Evolutionary conservation across 2,329 filamentous ascomycete genomes (phyloP), one percentile per base, ranked within the genome.

Genomic region (Sporothrix pallida): DNA sequence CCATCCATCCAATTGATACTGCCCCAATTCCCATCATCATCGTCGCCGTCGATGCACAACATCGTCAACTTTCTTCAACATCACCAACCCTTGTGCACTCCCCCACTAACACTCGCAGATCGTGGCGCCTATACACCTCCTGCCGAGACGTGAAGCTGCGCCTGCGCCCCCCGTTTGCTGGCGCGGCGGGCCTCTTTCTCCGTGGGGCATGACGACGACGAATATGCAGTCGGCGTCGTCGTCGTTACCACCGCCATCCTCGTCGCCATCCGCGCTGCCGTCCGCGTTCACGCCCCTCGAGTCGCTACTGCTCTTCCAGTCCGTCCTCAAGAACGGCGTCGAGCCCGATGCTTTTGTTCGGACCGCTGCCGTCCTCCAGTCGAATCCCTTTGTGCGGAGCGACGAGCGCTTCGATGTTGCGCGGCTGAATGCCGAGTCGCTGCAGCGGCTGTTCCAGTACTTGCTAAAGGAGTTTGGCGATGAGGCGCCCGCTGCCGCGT

Each of bases 401-500:
- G 90, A 91, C 82, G 86, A 86, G 62, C 87, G 87, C 48, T 97
- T 92, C 83, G 92, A 97, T 85, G 86, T 88, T 77, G 84, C 86
- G 78, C 90, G 95, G 75, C 84, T 98, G 80, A 92, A 86, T 67
- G 90, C 94, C 8, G 92, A 95, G 81, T 89, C 93, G 60, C 85
- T 98, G 77, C 90, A 93, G 81, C 88, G 92, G 79, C 87, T 96
- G 71, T 98, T 97, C 81, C 84, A 94, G 77, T 87, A 89, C 12
- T 84, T 97, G 74, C 82, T 98, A 80, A 89, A 89, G 77, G 92
- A 97, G 76, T 88, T 83, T 77, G 81, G 80, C 72, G 88, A 91
- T 75, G 81, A 82, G 85, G 65, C 68, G 88, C 86, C 73, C 87
- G 90, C 12, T 20, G 31, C 13, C 58, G 12, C 12, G 88, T 86